Conservation (phyloP, 2,329 filamentous ascomycete species). For the Passalora sequoiae region DNA sequence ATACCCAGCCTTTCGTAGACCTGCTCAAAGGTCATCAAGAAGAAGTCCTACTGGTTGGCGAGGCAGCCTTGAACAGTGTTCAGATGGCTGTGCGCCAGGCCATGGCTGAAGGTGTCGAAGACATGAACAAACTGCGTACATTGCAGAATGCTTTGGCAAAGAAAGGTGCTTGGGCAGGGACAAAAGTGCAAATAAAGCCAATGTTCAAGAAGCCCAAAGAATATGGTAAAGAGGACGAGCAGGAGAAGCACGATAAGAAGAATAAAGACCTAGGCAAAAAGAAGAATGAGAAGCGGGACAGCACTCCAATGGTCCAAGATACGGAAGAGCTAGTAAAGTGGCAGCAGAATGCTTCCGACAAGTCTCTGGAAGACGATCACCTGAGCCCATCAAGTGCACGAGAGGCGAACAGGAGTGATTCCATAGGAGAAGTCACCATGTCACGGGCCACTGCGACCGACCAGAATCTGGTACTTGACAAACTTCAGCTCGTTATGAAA, state of each 20-base stretch:
- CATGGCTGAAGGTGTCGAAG: conserved; percentile 72
- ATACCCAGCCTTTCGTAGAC: conserved; percentile 92
- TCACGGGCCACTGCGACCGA: conserved; percentile 91
- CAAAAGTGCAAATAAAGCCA: conserved; percentile 97
- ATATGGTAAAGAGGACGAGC: conserved; percentile 11
- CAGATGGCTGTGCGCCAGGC: conserved; percentile 81
- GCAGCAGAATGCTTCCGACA: conserved; percentile 10
- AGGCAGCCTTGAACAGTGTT: conserved; percentile 82
- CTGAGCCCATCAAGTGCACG: conserved; percentile 38
- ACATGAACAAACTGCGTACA: conserved; percentile 76
- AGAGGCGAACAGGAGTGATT: conserved; percentile 66
- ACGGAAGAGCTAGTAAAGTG: conserved; percentile 11
- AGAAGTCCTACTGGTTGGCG: conserved; percentile 89
- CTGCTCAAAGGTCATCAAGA: conserved; percentile 92
- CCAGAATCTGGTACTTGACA: conserved; percentile 88
- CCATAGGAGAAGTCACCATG: conserved; percentile 81
- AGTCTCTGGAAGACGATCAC: conserved; percentile 29
- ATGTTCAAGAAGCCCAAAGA: conserved; percentile 88
- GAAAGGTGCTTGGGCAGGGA: conserved; percentile 90
- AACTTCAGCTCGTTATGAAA: conserved; percentile 95
- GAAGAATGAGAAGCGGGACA: conserved; percentile 46
- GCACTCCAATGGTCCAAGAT: conserved; percentile 12
- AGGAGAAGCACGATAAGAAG: conserved; percentile 38
- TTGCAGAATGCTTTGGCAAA: conserved; percentile 83
- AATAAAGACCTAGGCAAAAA: conserved; percentile 37